A percentile compares a stretch with the other conserved stretches of the same genome.
These are phyloP conservation scores for Fusarium sp. DNA, from an alignment of 2,329 filamentous ascomycete genomes.

Conservation along the genomic window DNA sequence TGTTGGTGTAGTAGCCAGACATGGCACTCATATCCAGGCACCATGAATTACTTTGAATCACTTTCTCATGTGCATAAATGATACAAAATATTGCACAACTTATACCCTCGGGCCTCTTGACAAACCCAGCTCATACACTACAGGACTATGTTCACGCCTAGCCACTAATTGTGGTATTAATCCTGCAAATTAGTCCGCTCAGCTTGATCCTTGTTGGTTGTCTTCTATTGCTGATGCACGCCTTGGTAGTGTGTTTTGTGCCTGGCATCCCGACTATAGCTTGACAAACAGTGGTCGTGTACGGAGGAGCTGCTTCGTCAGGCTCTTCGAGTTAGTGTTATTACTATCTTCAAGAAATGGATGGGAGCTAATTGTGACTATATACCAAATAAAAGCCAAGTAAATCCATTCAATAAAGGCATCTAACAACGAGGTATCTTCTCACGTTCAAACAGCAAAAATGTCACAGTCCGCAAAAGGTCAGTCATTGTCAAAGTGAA, in stretches of 20 bases:
- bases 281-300: no score
- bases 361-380: background rate
- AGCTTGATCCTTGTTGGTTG: background rate
- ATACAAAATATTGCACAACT: background rate
- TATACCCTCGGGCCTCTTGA: background rate
- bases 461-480: background rate
- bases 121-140: background rate
- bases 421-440: background rate
- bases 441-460: background rate
- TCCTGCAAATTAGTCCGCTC: background rate
- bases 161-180: background rate
- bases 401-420: background rate
- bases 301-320: no score
- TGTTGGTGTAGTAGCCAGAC: no score
- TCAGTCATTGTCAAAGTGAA: background rate
- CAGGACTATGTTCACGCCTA: background rate
- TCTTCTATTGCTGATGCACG: background rate
- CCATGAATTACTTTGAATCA: background rate
- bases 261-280: no score
- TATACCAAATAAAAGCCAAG: background rate
- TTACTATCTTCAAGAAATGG: no score
- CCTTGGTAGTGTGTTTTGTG: conserved; percentile 43
- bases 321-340: no score
- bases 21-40: no score
- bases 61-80: background rate